phyloP scores from a whole-genome alignment of 768 basidiomycete species.

The Pleurotus tuoliensis region DNA sequence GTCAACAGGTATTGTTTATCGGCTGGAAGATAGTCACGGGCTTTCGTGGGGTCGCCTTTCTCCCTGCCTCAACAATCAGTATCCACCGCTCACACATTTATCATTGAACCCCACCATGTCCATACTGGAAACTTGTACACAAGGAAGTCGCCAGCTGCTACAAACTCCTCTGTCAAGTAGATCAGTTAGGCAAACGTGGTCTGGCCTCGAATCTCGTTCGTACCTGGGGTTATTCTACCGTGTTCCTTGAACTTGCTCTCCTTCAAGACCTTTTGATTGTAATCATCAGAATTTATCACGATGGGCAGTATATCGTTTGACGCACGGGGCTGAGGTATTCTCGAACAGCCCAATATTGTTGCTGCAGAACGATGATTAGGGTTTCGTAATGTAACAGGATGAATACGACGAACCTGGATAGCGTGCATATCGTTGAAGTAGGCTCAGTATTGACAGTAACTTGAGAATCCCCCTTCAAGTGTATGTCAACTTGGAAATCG shows the following conservation, averaged over 20 bases:
- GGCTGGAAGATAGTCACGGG: slow-evolving; percentile 86
- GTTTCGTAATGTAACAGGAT: background rate
- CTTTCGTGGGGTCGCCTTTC: slow-evolving; percentile 81
- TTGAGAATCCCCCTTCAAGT: background rate
- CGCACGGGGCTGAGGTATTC: slow-evolving; percentile 91
- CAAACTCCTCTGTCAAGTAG: slow-evolving; percentile 78
- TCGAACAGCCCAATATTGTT: slow-evolving; percentile 90
- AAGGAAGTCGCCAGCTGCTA: slow-evolving; percentile 96
- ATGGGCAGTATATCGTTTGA: background rate
- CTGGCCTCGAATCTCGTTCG: slow-evolving; percentile 17
- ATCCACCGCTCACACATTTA: slow-evolving; percentile 1
- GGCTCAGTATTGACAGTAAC: background rate
- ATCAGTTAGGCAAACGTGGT: background rate
- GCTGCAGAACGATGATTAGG: slow-evolving; percentile 40
- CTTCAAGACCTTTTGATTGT: slow-evolving; percentile 73
- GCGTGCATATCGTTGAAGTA: slow-evolving; percentile 13
- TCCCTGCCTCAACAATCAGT: slow-evolving; percentile 57
- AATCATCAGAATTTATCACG: slow-evolving; percentile 26
- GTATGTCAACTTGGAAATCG: slow-evolving; percentile 1
- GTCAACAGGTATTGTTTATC: slow-evolving; percentile 98
- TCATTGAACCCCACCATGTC: slow-evolving; percentile 69
- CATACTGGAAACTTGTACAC: slow-evolving; percentile 98
- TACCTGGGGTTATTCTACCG: slow-evolving; percentile 92
- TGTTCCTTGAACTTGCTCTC: slow-evolving; percentile 99
- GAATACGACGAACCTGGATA: slow-evolving; percentile 16